Evolutionary conservation across 192 early-diverging fungal genomes (phyloP).

Genomic region (Kickxella alabastrina): DNA sequence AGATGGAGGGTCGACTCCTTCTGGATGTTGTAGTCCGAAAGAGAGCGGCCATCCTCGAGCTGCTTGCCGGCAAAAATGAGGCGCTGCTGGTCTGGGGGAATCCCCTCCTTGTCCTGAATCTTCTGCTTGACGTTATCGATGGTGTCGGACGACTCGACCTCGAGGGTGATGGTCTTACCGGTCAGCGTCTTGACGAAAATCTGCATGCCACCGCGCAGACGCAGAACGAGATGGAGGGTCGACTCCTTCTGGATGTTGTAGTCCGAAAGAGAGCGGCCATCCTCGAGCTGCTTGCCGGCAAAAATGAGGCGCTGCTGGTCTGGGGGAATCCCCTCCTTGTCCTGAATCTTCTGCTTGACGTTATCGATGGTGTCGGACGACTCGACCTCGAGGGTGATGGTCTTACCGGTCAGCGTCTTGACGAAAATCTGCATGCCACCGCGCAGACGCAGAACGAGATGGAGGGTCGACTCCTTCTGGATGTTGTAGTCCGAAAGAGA

Average conservation of each 20-base stretch:
- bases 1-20: too few relatives aligned
- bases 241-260: conserved; percentile 99
- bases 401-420: conserved; percentile 92
- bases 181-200: conserved; percentile 64
- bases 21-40: too few relatives aligned
- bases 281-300: conserved; percentile 99
- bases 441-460: background rate
- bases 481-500: too few relatives aligned
- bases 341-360: conserved; percentile 83
- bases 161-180: conserved; percentile 73
- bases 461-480: too few relatives aligned
- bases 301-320: conserved; percentile 99
- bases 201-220: conserved; percentile 74
- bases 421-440: conserved; percentile 48
- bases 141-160: conserved; percentile 67
- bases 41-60: too few relatives aligned
- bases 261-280: conserved; percentile 92
- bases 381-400: conserved; percentile 90
- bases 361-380: conserved; percentile 72
- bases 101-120: conserved; percentile 79
- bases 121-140: conserved; percentile 76
- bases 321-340: conserved; percentile 88
- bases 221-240: conserved; percentile 90
- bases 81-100: conserved; percentile 74
- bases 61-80: too few relatives aligned